A percentile compares a stretch with the other conserved stretches of the same genome.
Conservation (phyloP, 2,329 filamentous ascomycete species). For the Colletotrichum sidae region DNA sequence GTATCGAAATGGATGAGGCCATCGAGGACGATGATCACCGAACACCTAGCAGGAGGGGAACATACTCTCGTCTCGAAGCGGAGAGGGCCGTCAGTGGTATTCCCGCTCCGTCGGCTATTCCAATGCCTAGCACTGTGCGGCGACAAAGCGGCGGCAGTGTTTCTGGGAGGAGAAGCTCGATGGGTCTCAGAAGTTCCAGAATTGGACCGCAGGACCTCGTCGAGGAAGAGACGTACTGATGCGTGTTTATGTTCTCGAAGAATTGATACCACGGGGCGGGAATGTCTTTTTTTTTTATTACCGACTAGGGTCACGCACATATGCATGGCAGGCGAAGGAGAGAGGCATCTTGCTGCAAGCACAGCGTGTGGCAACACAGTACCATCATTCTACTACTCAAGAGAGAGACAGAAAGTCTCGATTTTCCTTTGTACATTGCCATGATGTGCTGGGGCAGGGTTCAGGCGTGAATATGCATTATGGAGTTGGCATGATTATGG, state of each 20-base stretch:
- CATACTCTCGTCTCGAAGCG: constrained; percentile 61
- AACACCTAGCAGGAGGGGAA: constrained; percentile 67
- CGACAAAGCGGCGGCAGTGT: constrained; percentile 55
- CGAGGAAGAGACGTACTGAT: constrained; percentile 67
- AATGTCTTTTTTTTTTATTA: constrained; percentile 46
- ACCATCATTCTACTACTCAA: constrained; percentile 25
- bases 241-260: constrained; percentile 5
- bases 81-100: constrained; percentile 54
- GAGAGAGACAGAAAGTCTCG: constrained; percentile 14
- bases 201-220: constrained; percentile 54
- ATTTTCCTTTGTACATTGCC: constrained; percentile 33
- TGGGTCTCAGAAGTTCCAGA: constrained; percentile 38
- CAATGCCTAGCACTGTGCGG: constrained; percentile 53
- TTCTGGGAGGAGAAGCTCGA: constrained; percentile 50
- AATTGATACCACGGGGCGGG: constrained; percentile 41
- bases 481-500: constrained; percentile 35
- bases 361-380: constrained; percentile 24
- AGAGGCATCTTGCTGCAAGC: constrained; percentile 9
- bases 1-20: constrained; percentile 61
- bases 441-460: constrained; percentile 26
- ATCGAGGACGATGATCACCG: constrained; percentile 55
- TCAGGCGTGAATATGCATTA: constrained; percentile 33
- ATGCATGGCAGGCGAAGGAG: constrained; percentile 1
- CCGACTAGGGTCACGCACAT: constrained; percentile 14
- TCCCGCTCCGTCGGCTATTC: constrained; percentile 56